Evolutionary conservation across 805 yeast species (phyloP).

Genomic region (Monosporozyma aerobia): DNA sequence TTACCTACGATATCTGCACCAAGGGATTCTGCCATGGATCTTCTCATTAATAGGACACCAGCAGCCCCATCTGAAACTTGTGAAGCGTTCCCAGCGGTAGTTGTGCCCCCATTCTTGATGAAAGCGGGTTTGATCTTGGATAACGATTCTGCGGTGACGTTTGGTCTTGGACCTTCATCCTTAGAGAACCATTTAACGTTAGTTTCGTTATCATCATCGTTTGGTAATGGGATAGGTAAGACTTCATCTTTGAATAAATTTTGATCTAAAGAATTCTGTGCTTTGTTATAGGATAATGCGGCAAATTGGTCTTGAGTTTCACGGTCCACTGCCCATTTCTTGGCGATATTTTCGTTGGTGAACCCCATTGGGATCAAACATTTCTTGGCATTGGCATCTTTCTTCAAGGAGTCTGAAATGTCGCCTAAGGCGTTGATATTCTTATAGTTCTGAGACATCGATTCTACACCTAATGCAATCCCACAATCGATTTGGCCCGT

Average conservation of each 20-base stretch:
- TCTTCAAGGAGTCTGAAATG: slow-evolving; percentile 42
- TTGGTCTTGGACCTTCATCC: slow-evolving; percentile 87
- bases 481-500: slow-evolving; percentile 88
- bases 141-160: slow-evolving; percentile 71
- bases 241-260: slow-evolving; percentile 87
- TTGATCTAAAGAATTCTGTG: slow-evolving; percentile 57
- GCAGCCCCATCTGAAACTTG: slow-evolving; percentile 96
- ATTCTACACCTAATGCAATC: slow-evolving; percentile 86
- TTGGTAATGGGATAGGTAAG: slow-evolving; percentile 62
- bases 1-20: slow-evolving; percentile 70
- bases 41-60: slow-evolving; percentile 72
- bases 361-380: slow-evolving; percentile 95
- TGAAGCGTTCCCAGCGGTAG: slow-evolving; percentile 95
- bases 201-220: slow-evolving; percentile 9
- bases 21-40: slow-evolving; percentile 71
- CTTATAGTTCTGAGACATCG: slow-evolving; percentile 89
- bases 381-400: slow-evolving; percentile 44
- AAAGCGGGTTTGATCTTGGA: slow-evolving; percentile 81
- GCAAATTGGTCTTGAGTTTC: slow-evolving; percentile 80
- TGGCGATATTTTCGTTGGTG: slow-evolving; percentile 86
- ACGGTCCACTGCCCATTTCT: slow-evolving; percentile 55
- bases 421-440: slow-evolving; percentile 55
- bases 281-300: slow-evolving; percentile 77
- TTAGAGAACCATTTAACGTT: slow-evolving; percentile 36
- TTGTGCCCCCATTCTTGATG: slow-evolving; percentile 60